These are phyloP conservation scores for Fusarium sp. DNA, from an alignment of 2,329 filamentous ascomycete genomes.

Conservation along the genomic window DNA sequence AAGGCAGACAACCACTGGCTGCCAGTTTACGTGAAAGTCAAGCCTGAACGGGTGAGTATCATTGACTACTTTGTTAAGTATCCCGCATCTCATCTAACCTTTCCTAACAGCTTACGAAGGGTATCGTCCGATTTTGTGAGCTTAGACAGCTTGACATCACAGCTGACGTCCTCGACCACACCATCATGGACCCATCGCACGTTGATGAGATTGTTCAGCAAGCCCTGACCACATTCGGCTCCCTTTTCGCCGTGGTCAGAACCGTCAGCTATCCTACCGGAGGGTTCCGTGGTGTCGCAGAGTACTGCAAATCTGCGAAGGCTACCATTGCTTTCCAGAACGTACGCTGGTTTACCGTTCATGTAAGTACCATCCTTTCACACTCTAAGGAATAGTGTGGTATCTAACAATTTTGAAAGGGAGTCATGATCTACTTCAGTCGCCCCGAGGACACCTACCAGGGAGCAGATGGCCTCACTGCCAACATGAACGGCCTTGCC, in stretches of 20 bases:
- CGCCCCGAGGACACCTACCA: not conserved
- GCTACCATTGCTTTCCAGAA: slow-evolving; percentile 55
- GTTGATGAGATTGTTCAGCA: slow-evolving; percentile 47
- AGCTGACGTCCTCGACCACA: slow-evolving; percentile 36
- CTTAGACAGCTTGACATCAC: slow-evolving; percentile 48
- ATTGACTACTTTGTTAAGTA: not conserved
- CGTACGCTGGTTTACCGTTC: slow-evolving; percentile 44
- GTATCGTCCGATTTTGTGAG: slow-evolving; percentile 17
- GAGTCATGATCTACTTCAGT: not conserved
- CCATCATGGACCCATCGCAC: slow-evolving; percentile 48
- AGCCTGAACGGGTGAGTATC: slow-evolving; percentile 23
- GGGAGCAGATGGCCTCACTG: slow-evolving; percentile 4
- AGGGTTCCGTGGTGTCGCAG: slow-evolving; percentile 60
- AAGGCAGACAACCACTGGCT: slow-evolving; percentile 59
- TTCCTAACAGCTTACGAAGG: not conserved
- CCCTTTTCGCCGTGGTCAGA: slow-evolving; percentile 63
- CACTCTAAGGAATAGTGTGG: not conserved
- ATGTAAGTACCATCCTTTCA: slow-evolving; percentile 40
- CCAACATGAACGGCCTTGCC: slow-evolving; percentile 36
- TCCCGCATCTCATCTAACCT: not conserved
- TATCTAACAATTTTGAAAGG: slow-evolving; percentile 4
- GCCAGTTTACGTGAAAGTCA: slow-evolving; percentile 40
- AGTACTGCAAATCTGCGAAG: slow-evolving; percentile 63
- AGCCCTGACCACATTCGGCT: slow-evolving; percentile 60
- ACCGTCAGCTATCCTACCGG: slow-evolving; percentile 55